phyloP scores from a whole-genome alignment of 495 filamentous ascomycete species.

The Oidiodendron maius region DNA sequence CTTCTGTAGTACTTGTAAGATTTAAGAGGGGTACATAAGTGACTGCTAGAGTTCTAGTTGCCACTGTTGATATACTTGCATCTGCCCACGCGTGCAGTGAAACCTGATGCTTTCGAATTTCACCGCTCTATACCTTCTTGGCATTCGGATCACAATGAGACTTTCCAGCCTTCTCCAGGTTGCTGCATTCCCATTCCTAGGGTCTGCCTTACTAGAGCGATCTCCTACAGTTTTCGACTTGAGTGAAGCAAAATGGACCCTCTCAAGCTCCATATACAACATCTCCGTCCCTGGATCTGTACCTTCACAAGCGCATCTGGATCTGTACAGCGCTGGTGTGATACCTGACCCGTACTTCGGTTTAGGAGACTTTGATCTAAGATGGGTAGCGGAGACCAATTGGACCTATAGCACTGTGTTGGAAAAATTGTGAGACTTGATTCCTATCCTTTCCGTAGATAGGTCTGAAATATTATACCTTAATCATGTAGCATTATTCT shows the following conservation, averaged over 20 bases:
- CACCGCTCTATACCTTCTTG: too few species aligned
- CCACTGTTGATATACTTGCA: background rate
- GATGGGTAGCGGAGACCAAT: constrained; percentile 61
- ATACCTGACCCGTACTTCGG: constrained; percentile 57
- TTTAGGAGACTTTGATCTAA: constrained; percentile 56
- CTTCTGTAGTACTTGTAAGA: too few species aligned
- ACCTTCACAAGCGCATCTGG: constrained; percentile 61
- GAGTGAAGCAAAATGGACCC: constrained; percentile 47
- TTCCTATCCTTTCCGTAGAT: too few species aligned
- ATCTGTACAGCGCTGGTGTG: constrained; percentile 44
- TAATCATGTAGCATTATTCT: background rate
- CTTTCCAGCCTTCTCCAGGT: constrained; percentile 3
- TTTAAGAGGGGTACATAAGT: background rate
- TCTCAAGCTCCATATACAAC: constrained; percentile 45
- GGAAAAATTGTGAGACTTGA: constrained; percentile 34
- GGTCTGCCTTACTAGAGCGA: background rate
- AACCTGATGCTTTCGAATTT: too few species aligned
- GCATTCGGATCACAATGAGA: background rate
- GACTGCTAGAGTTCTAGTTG: background rate
- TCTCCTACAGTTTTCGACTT: constrained; percentile 44
- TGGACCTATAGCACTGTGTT: constrained; percentile 51
- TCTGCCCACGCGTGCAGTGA: too few species aligned
- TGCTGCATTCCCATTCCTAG: constrained; percentile 1
- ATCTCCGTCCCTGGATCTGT: constrained; percentile 52
- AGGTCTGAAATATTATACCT: background rate